These are phyloP conservation scores for Pseudogymnoascus sp. DNA, from an alignment of 2,329 filamentous ascomycete genomes.

Conservation along the genomic window DNA sequence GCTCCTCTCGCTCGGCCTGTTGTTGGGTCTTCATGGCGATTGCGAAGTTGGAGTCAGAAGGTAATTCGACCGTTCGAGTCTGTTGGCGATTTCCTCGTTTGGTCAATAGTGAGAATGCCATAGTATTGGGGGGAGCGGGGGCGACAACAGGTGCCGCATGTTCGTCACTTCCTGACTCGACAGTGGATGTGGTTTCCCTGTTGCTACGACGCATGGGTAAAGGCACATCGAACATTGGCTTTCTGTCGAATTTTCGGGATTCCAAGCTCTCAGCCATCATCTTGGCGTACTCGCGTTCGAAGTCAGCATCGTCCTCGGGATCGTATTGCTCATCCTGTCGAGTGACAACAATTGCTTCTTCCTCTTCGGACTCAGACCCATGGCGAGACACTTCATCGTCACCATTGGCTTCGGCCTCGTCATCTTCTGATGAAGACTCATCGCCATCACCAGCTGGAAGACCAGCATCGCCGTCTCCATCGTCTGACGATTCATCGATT, in stretches of 20 bases:
- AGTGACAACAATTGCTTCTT: conserved; percentile 88
- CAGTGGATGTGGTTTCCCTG: conserved; percentile 47
- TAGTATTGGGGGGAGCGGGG: conserved; percentile 50
- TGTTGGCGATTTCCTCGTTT: conserved; percentile 92
- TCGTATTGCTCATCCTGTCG: conserved; percentile 85
- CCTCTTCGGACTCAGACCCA: conserved; percentile 63
- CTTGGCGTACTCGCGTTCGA: conserved; percentile 95
- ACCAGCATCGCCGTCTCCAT: conserved; percentile 55
- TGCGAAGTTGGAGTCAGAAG: conserved; percentile 87
- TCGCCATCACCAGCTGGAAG: conserved; percentile 43
- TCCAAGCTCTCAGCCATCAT: conserved; percentile 98
- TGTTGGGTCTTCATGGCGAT: conserved; percentile 95
- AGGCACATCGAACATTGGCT: conserved; percentile 91
- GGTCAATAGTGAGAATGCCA: conserved; percentile 94
- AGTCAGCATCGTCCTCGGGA: conserved; percentile 91
- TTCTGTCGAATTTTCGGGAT: conserved; percentile 91
- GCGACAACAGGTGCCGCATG: conserved; percentile 25
- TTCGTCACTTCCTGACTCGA: conserved; percentile 35
- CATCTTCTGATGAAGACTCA: conserved; percentile 37
- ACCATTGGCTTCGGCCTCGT: conserved; percentile 43
- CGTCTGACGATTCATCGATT: conserved; percentile 66
- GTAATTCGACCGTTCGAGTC: conserved; percentile 86
- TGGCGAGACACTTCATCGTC: conserved; percentile 44
- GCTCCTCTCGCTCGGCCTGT: conserved; percentile 89
- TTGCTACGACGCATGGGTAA: conserved; percentile 75